Conservation (phyloP, 2,329 filamentous ascomycete genomes). For the Cercospora nicotianae region DNA sequence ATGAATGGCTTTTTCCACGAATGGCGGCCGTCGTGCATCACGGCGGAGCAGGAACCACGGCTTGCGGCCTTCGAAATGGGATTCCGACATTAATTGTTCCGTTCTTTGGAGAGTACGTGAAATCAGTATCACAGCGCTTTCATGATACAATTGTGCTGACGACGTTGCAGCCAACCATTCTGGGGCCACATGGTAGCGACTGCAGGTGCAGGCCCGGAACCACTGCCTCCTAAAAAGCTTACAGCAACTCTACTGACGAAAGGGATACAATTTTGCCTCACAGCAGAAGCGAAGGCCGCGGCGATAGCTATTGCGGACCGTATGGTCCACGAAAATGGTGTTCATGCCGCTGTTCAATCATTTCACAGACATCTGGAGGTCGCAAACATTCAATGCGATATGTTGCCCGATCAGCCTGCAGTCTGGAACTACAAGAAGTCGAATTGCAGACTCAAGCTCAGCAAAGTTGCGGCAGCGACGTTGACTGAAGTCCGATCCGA, state of each 20-base stretch:
- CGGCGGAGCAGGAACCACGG: slow-evolving; percentile 75
- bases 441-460: slow-evolving; percentile 46
- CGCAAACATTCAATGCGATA: slow-evolving; percentile 61
- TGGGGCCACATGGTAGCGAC: slow-evolving; percentile 72
- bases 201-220: slow-evolving; percentile 63
- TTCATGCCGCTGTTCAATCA: slow-evolving; percentile 65
- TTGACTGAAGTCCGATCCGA: slow-evolving; percentile 62
- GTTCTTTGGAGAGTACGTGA: slow-evolving; percentile 66
- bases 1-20: slow-evolving; percentile 73
- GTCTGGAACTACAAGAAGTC: slow-evolving; percentile 65
- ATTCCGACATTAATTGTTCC: slow-evolving; percentile 74
- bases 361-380: slow-evolving; percentile 62
- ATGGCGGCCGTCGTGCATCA: slow-evolving; percentile 69
- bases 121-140: background rate
- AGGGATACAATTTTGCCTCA: slow-evolving; percentile 68
- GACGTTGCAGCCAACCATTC: slow-evolving; percentile 60
- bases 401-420: slow-evolving; percentile 63
- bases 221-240: slow-evolving; percentile 68
- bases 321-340: slow-evolving; percentile 63
- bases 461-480: slow-evolving; percentile 64
- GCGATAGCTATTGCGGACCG: slow-evolving; percentile 57
- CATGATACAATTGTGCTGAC: background rate
- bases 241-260: slow-evolving; percentile 64
- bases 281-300: slow-evolving; percentile 60
- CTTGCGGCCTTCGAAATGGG: slow-evolving; percentile 69